Conservation (phyloP, 306 rosid species). For the Casuarina equisetifolia region DNA sequence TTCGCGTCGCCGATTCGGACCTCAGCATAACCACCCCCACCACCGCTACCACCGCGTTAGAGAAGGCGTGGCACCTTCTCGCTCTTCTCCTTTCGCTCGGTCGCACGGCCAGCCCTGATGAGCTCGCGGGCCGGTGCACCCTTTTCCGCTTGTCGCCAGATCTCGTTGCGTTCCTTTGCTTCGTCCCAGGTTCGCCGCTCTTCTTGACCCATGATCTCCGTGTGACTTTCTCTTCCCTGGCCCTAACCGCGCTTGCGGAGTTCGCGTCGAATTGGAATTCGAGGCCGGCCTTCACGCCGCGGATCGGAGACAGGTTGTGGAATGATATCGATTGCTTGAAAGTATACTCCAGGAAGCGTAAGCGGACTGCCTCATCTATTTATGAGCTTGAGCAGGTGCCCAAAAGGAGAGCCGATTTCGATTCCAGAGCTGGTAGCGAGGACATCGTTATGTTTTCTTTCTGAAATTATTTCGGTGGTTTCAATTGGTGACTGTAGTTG, state of each 20-base stretch:
- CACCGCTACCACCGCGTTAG: conserved; percentile 8
- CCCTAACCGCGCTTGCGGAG: conserved; percentile 22
- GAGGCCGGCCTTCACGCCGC: not conserved
- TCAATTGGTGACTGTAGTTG: not conserved
- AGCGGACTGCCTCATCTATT: conserved; percentile 4
- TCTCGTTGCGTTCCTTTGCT: conserved; percentile 32
- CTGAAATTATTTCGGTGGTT: not conserved
- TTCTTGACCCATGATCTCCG: conserved; percentile 31
- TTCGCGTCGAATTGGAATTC: conserved; percentile 10
- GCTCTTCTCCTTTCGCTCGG: conserved; percentile 38
- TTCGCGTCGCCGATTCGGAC: conserved; percentile 11
- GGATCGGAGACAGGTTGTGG: not conserved
- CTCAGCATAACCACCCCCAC: not conserved
- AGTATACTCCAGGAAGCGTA: conserved; percentile 39
- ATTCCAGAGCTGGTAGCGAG: conserved; percentile 23
- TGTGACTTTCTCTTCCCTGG: conserved; percentile 33
- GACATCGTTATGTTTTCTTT: not conserved
- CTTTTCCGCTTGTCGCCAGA: conserved; percentile 39
- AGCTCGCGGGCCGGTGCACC: conserved; percentile 43
- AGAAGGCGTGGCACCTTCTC: conserved; percentile 39
- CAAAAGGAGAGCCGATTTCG: conserved; percentile 17
- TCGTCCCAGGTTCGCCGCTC: conserved; percentile 43
- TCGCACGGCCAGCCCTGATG: conserved; percentile 26
- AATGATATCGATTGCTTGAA: not conserved
- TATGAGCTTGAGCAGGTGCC: conserved; percentile 6